Conservation (phyloP, 2,329 filamentous ascomycete genomes). For the Septoria petroselini region DNA sequence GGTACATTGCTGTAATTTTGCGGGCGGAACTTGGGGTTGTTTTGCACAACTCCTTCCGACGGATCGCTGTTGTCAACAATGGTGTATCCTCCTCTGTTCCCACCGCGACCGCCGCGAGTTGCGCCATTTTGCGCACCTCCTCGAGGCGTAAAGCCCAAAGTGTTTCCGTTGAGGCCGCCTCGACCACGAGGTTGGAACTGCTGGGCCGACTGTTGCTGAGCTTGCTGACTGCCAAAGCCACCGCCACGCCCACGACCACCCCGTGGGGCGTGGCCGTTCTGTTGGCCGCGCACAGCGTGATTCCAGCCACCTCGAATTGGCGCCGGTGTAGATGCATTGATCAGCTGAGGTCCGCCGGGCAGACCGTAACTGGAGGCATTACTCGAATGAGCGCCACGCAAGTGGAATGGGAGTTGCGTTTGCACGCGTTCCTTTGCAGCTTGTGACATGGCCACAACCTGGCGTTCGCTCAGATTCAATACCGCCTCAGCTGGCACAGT, state of each 20-base stretch:
- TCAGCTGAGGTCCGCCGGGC: constrained; percentile 60
- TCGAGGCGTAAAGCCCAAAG: constrained; percentile 24
- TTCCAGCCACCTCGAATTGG: constrained; percentile 59
- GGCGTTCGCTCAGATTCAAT: constrained; percentile 78
- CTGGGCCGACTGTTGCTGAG: neutral
- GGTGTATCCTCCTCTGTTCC: constrained; percentile 46
- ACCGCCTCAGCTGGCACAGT: constrained; percentile 86
- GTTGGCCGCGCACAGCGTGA: constrained; percentile 53
- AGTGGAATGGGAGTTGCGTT: constrained; percentile 25
- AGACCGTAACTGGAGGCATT: constrained; percentile 52
- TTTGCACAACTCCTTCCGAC: constrained; percentile 51
- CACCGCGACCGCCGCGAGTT: constrained; percentile 26
- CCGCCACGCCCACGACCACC: constrained; percentile 41
- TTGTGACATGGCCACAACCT: constrained; percentile 64
- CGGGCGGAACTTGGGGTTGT: constrained; percentile 57
- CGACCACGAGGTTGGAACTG: constrained; percentile 39
- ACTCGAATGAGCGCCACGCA: constrained; percentile 29
- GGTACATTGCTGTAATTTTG: constrained; percentile 54
- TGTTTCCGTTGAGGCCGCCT: constrained; percentile 34
- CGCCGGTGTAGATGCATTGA: constrained; percentile 54
- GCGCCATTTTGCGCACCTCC: constrained; percentile 22
- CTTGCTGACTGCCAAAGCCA: constrained; percentile 34
- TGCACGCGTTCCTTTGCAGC: constrained; percentile 34
- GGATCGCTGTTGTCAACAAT: constrained; percentile 52
- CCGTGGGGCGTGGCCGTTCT: constrained; percentile 35